These are phyloP conservation scores for Malassezia pachydermatis DNA, from an alignment of 1,284 basidiomycete genomes.

Conservation along the genomic window DNA sequence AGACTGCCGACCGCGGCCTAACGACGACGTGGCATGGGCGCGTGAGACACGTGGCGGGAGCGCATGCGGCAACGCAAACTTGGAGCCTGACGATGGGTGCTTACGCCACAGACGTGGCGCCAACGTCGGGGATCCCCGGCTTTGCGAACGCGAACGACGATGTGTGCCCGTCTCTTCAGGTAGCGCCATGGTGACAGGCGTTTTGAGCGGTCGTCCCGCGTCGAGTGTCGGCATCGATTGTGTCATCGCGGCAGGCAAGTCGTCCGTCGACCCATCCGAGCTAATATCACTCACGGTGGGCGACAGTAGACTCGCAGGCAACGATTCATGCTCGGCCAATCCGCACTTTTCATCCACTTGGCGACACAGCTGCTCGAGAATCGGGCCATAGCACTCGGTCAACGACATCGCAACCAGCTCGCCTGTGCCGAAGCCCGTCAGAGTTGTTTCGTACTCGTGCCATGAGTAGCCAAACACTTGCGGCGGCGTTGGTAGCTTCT, in stretches of 20 bases:
- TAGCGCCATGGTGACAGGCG: no score
- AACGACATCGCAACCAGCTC: slow-evolving; percentile 36
- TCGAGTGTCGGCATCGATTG: slow-evolving; percentile 34
- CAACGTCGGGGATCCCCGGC: background rate
- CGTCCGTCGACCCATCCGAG: slow-evolving; percentile 20
- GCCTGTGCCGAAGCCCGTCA: slow-evolving; percentile 37
- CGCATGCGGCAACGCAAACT: slow-evolving; percentile 1
- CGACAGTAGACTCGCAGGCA: background rate
- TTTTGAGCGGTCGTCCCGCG: background rate
- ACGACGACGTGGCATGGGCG: slow-evolving; percentile 12
- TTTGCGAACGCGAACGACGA: background rate
- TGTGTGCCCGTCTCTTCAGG: background rate
- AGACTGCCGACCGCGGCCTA: slow-evolving; percentile 2
- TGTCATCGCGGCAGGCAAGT: slow-evolving; percentile 27
- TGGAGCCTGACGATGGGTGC: background rate
- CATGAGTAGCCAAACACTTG: slow-evolving; percentile 35
- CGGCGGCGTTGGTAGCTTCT: slow-evolving; percentile 30
- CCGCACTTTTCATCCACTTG: background rate
- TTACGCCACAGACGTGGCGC: slow-evolving; percentile 15
- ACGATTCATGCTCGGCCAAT: background rate
- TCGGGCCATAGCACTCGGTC: slow-evolving; percentile 23
- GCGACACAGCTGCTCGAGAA: background rate
- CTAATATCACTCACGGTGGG: background rate
- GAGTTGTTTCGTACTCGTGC: slow-evolving; percentile 38
- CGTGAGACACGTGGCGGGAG: slow-evolving; percentile 18